Base-by-base conservation (phyloP, 768 basidiomycete species). In the Cyathus striatus region DNA sequence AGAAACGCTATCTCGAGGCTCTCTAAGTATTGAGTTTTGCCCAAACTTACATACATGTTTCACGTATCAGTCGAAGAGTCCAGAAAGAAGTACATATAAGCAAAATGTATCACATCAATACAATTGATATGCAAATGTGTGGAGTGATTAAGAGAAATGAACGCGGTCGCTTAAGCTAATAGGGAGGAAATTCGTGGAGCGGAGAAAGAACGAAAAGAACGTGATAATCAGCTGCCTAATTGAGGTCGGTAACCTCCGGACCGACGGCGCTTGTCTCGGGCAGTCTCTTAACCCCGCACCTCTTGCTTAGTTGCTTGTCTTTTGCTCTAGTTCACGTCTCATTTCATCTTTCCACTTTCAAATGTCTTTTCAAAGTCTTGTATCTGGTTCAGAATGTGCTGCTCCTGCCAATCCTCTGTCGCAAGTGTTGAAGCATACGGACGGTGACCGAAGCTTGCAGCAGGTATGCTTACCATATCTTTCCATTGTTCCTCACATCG, bases 361-460 rank as follows among this genome's bases (percentile, higher is more conserved):
- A 47, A 88, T 88, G 86, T 86, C 86, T 18, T 70, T 90, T 42
- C 84, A 86, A 68, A 74, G 82, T 44, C 69, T 92, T 30, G 78
- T 92, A 47, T 91, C 90, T 45, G 93, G 91, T 44, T 77, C 91
- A 34, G 95, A 97, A 65, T 96, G 93, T 63, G 86, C 85, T 10
- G 76, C 82, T 16, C 70, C 83, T 1, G 73, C 84, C 38, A 97
- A 96, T 58, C 93, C 94, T 2, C 70, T 98, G 20, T 81, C 88
- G 2, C 86, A 90, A 52, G 84, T 97, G 20, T 72, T 93, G 41
- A 95, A 96, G 60, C 87, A 95, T 55, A 80, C 90, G 6, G 90
- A 92, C 45, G 82, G 80, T 1, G 93, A 96, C 65, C 80, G 86
- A 43, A 92, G 89, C 60, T 60, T 95, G 22, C 91, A 94, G 55